These are phyloP conservation scores for Candida nemodendra DNA, from an alignment of 805 yeast genomes.

Conservation along the genomic window DNA sequence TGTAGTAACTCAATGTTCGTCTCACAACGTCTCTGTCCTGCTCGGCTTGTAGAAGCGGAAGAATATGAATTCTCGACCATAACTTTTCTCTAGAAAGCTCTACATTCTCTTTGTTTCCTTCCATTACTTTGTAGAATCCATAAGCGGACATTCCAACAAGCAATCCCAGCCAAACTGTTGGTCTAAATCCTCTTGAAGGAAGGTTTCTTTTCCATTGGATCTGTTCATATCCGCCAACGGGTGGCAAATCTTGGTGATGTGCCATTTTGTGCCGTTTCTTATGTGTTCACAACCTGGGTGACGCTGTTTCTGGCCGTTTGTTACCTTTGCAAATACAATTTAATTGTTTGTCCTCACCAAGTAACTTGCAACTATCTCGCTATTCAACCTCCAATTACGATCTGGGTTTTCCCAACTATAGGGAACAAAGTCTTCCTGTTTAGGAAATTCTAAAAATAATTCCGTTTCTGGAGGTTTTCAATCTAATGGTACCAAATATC, in stretches of 20 bases:
- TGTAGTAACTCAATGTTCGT: slow-evolving; percentile 61
- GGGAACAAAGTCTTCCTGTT: too few species aligned
- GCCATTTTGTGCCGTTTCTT: slow-evolving; percentile 19
- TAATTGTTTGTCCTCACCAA: too few species aligned
- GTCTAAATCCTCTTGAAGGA: slow-evolving; percentile 83
- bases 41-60: slow-evolving; percentile 78
- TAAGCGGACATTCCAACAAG: slow-evolving; percentile 62
- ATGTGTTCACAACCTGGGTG: neutral
- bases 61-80: slow-evolving; percentile 72
- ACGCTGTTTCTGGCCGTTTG: neutral
- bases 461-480: too few species aligned
- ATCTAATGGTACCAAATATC: too few species aligned
- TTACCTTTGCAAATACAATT: too few species aligned
- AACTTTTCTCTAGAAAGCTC: slow-evolving; percentile 73
- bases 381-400: too few species aligned
- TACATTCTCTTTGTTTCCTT: slow-evolving; percentile 71
- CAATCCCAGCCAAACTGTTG: slow-evolving; percentile 66
- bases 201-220: slow-evolving; percentile 87
- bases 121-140: slow-evolving; percentile 66
- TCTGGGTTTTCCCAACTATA: too few species aligned
- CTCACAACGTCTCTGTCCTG: slow-evolving; percentile 76
- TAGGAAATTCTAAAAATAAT: too few species aligned
- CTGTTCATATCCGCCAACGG: slow-evolving; percentile 80
- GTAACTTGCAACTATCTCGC: too few species aligned
- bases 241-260: slow-evolving; percentile 75